Conservation (phyloP, 2,329 filamentous ascomycete species). For the Pseudogymnoascus sp. region DNA sequence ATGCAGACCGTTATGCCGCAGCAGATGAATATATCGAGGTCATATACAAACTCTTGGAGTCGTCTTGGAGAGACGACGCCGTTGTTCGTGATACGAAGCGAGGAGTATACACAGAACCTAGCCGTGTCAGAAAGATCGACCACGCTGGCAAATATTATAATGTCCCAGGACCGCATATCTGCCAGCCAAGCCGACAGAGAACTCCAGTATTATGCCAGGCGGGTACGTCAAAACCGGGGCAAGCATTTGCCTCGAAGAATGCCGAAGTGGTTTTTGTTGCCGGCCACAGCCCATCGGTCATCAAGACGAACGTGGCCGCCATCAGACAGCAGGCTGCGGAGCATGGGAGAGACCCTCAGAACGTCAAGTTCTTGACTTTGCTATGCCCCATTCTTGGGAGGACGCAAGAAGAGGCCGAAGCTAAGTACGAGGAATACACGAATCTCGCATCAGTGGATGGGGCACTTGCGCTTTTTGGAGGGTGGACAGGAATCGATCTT, state of each 20-base stretch:
- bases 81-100: constrained; percentile 49
- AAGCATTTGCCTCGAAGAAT: constrained; percentile 58
- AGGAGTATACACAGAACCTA: constrained; percentile 50
- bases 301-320: constrained; percentile 53
- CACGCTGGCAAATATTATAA: constrained; percentile 56
- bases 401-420: constrained; percentile 57
- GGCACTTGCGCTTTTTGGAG: constrained; percentile 61
- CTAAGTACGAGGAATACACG: constrained; percentile 53
- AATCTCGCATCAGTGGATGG: constrained; percentile 56
- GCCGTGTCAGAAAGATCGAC: constrained; percentile 54
- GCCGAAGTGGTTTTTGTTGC: constrained; percentile 65
- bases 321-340: constrained; percentile 47
- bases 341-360: constrained; percentile 46
- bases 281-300: constrained; percentile 52
- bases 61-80: constrained; percentile 58
- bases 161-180: constrained; percentile 57
- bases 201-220: constrained; percentile 62
- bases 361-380: constrained; percentile 60
- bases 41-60: constrained; percentile 57
- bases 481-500: constrained; percentile 64
- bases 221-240: constrained; percentile 56
- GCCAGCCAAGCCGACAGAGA: constrained; percentile 55
- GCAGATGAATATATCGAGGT: constrained; percentile 57
- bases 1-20: constrained; percentile 57
- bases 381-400: constrained; percentile 55